phyloP scores from a whole-genome alignment of 768 basidiomycete genomes.

The Auriscalpium microsporum region DNA sequence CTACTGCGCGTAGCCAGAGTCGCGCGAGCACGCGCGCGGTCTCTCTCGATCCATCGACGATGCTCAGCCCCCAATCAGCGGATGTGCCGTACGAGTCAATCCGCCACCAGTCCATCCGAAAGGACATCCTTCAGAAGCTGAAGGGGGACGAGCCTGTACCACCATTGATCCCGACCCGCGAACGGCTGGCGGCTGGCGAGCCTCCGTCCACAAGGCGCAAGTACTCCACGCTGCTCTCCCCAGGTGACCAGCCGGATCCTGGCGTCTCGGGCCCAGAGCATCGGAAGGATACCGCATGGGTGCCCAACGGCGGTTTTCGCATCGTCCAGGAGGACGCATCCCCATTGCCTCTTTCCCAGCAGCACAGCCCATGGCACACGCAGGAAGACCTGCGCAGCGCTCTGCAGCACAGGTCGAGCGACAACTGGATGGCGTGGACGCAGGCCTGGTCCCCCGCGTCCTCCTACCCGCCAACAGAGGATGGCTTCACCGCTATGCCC shows the following conservation, averaged over 20 bases:
- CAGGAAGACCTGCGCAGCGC: slow-evolving; percentile 13
- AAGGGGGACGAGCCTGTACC: slow-evolving; percentile 20
- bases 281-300: slow-evolving; percentile 6
- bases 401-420: slow-evolving; percentile 10
- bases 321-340: slow-evolving; percentile 29
- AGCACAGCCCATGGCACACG: slow-evolving; percentile 10
- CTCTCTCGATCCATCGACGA: slow-evolving; percentile 8
- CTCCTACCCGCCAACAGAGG: slow-evolving; percentile 16
- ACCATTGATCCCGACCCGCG: background rate
- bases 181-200: background rate
- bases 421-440: slow-evolving; percentile 13
- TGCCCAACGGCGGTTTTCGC: slow-evolving; percentile 31
- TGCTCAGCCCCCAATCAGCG: slow-evolving; percentile 19
- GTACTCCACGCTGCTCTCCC: background rate
- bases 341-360: slow-evolving; percentile 6
- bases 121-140: slow-evolving; percentile 38
- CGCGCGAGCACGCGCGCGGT: background rate
- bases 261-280: background rate
- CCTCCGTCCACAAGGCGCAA: background rate
- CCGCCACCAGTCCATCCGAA: slow-evolving; percentile 43
- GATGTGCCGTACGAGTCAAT: slow-evolving; percentile 35
- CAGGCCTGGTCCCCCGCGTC: slow-evolving; percentile 17
- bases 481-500: slow-evolving; percentile 35
- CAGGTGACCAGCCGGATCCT: background rate
- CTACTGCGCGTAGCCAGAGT: background rate